Evolutionary conservation across 2,329 filamentous ascomycete genomes (phyloP).

Genomic region (Monosporascus cannonballus): DNA sequence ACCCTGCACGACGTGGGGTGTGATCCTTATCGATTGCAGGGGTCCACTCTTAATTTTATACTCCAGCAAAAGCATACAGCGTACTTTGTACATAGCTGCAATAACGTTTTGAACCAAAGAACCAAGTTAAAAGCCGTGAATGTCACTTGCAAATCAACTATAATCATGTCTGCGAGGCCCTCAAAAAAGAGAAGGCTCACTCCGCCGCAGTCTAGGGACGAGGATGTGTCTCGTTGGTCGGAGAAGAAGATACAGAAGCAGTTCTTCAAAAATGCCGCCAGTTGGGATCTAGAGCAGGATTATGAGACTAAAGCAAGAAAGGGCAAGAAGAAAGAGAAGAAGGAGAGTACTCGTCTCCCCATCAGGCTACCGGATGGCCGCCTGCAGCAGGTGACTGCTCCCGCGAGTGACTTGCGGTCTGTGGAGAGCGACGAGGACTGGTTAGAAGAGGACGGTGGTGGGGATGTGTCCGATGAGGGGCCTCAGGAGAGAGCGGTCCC

Average conservation of each 20-base stretch:
- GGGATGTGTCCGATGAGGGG: constrained; percentile 44
- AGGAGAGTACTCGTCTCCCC: constrained; percentile 69
- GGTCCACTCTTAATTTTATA: constrained; percentile 2
- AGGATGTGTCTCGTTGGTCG: constrained; percentile 26
- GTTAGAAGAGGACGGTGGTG: constrained; percentile 54
- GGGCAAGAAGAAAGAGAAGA: constrained; percentile 60
- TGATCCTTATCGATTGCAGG: neutral
- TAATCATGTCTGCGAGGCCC: constrained; percentile 41
- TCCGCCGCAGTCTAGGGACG: constrained; percentile 43
- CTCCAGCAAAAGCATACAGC: neutral
- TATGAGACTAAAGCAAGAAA: constrained; percentile 80
- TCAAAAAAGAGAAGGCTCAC: constrained; percentile 54
- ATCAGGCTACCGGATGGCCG: constrained; percentile 79
- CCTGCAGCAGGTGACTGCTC: constrained; percentile 53
- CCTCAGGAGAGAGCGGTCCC: constrained; percentile 31
- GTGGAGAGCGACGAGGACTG: constrained; percentile 56
- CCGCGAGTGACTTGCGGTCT: constrained; percentile 54
- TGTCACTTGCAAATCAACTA: neutral
- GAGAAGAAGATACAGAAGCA: constrained; percentile 45
- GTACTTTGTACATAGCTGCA: neutral
- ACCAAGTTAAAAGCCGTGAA: constrained; percentile 7
- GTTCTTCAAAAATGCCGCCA: constrained; percentile 68
- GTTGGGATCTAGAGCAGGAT: constrained; percentile 88
- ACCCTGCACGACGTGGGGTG: neutral
- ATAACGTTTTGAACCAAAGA: neutral